Evolutionary conservation across 1,284 basidiomycete genomes (phyloP).

Genomic region (Trichosporon sp.): DNA sequence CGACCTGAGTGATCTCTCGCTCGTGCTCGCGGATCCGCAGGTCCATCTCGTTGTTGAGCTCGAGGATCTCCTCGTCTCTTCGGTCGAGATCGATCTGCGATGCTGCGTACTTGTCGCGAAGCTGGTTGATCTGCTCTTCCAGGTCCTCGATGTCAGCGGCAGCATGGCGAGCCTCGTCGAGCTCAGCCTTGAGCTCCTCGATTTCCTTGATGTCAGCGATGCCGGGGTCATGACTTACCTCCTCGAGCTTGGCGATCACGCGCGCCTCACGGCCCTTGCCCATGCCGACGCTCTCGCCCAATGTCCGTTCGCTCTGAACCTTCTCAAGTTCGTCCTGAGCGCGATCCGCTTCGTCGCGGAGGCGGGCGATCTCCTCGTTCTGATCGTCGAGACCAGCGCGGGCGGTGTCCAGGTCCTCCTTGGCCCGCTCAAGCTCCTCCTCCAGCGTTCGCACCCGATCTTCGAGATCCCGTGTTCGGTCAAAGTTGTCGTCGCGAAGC

Average conservation of each 20-base stretch:
- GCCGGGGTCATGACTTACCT: constrained; percentile 46
- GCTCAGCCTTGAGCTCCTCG: constrained; percentile 30
- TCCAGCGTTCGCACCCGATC: constrained; percentile 24
- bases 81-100: constrained; percentile 45
- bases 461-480: constrained; percentile 62
- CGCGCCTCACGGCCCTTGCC: constrained; percentile 58
- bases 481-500: constrained; percentile 59
- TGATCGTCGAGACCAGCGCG: constrained; percentile 52
- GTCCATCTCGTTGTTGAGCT: constrained; percentile 47
- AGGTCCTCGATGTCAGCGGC: constrained; percentile 33
- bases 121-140: constrained; percentile 44
- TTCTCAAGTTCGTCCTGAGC: constrained; percentile 59
- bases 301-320: constrained; percentile 52
- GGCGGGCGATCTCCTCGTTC: constrained; percentile 54
- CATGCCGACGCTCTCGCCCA: constrained; percentile 26
- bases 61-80: constrained; percentile 46
- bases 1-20: constrained; percentile 41
- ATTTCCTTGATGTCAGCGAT: constrained; percentile 17
- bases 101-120: constrained; percentile 44
- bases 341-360: constrained; percentile 52
- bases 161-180: constrained; percentile 21
- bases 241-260: constrained; percentile 61
- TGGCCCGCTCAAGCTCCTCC: background rate
- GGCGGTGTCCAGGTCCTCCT: constrained; percentile 58
- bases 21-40: constrained; percentile 41